A percentile compares a stretch with the other conserved stretches of the same genome.
These are phyloP conservation scores for Debaryomycetaceae sp. DNA, from an alignment of 1,139 yeast species.

Conservation along the genomic window DNA sequence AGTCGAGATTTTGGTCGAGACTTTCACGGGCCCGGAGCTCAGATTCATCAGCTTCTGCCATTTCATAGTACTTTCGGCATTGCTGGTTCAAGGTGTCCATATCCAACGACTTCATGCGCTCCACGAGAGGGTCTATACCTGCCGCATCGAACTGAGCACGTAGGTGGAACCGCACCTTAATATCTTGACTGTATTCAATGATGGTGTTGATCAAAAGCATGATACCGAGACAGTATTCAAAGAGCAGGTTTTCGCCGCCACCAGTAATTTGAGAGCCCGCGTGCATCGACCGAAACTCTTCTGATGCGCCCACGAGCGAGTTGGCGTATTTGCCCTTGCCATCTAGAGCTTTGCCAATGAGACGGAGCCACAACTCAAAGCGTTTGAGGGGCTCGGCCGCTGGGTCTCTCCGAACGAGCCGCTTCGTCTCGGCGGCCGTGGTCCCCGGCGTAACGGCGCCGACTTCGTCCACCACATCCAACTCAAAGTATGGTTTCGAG, in stretches of 20 bases:
- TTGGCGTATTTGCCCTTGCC: conserved; percentile 83
- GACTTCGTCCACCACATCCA: conserved; percentile 3
- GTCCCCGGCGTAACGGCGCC: background rate
- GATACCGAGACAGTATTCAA: conserved; percentile 74
- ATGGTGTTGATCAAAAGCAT: conserved; percentile 68
- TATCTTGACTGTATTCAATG: conserved; percentile 53
- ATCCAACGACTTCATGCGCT: conserved; percentile 49
- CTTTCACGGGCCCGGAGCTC: conserved; percentile 52
- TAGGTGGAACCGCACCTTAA: conserved; percentile 59
- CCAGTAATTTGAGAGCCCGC: conserved; percentile 39
- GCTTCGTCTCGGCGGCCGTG: conserved; percentile 1
- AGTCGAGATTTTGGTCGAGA: conserved; percentile 50
- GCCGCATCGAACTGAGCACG: conserved; percentile 71
- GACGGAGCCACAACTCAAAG: conserved; percentile 77
- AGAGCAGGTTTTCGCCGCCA: conserved; percentile 50
- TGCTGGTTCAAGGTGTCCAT: conserved; percentile 58
- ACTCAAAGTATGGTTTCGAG: conserved; percentile 49
- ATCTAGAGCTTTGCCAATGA: conserved; percentile 64
- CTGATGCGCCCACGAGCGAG: conserved; percentile 86
- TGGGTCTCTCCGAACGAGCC: conserved; percentile 30
- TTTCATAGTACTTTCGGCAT: conserved; percentile 51
- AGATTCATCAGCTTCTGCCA: conserved; percentile 61
- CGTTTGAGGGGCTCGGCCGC: conserved; percentile 37
- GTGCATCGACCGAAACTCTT: conserved; percentile 53
- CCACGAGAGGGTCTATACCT: conserved; percentile 58